phyloP scores from a whole-genome alignment of 2,329 filamentous ascomycete species.

The Monascus ruber region DNA sequence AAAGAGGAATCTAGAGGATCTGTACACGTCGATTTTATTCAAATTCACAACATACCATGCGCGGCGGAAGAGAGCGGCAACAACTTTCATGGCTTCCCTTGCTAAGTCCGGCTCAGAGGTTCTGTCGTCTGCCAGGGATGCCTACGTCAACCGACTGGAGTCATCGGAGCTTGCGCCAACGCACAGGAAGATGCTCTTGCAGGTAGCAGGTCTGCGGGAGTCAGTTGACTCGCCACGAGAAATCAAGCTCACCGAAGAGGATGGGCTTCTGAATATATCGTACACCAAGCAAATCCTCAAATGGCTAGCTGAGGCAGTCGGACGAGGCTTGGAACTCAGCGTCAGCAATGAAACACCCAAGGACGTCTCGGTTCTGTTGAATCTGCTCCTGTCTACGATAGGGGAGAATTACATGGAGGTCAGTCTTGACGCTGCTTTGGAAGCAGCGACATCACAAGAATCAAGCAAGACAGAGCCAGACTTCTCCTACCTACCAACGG shows the following conservation, averaged over 20 bases:
- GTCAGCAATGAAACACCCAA: constrained; percentile 82
- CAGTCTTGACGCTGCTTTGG: constrained; percentile 57
- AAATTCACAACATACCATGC: constrained; percentile 91
- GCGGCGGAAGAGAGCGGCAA: constrained; percentile 70
- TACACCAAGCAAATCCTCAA: constrained; percentile 96
- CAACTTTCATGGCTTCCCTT: constrained; percentile 84
- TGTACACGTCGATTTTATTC: constrained; percentile 86
- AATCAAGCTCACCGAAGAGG: constrained; percentile 81
- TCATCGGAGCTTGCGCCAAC: constrained; percentile 78
- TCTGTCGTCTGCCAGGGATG: constrained; percentile 76
- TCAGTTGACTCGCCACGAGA: constrained; percentile 60
- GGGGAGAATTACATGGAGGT: constrained; percentile 67
- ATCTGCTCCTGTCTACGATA: constrained; percentile 75
- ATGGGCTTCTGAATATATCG: constrained; percentile 69
- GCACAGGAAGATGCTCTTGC: constrained; percentile 81
- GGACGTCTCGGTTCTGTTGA: constrained; percentile 76
- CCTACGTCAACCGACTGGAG: constrained; percentile 79
- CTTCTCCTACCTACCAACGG: constrained; percentile 64
- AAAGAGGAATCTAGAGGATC: constrained; percentile 59
- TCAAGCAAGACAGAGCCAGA: constrained; percentile 75
- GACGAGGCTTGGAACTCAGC: constrained; percentile 80
- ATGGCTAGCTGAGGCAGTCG: constrained; percentile 92
- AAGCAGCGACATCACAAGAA: constrained; percentile 66
- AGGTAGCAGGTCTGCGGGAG: constrained; percentile 71
- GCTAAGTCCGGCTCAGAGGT: constrained; percentile 84